A percentile compares a stretch with the other conserved stretches of the same genome.
phyloP scores from a whole-genome alignment of 257 asterid species.

The Lithospermum erythrorhizon region DNA sequence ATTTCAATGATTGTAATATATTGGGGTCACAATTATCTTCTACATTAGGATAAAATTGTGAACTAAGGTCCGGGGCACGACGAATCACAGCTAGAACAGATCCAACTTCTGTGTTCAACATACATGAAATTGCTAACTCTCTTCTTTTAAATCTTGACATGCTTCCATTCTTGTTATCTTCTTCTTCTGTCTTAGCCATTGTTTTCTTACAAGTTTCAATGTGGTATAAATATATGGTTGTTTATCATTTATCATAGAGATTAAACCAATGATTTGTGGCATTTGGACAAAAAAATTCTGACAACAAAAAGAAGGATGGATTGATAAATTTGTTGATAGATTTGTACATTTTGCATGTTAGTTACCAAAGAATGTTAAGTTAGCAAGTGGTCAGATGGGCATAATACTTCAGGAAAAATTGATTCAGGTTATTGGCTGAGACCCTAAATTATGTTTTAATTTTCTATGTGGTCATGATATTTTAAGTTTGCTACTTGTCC shows the following conservation, averaged over 20 bases:
- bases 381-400: conserved; percentile 14
- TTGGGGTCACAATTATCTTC: conserved; percentile 47
- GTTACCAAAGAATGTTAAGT: not conserved
- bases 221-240: not conserved
- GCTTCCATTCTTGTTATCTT: conserved; percentile 15
- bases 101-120: conserved; percentile 83
- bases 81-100: conserved; percentile 81
- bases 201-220: not conserved
- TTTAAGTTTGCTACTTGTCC: no score
- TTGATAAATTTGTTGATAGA: not conserved
- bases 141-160: conserved; percentile 36
- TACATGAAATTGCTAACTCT: conserved; percentile 79
- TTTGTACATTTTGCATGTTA: not conserved
- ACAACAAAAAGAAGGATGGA: not conserved
- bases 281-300: not conserved
- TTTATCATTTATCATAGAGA: not conserved
- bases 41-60: conserved; percentile 38
- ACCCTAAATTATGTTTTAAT: no score
- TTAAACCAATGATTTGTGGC: not conserved
- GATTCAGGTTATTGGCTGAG: no score
- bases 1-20: conserved; percentile 48
- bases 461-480: no score
- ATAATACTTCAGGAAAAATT: conserved; percentile 25
- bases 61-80: conserved; percentile 37
- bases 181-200: conserved; percentile 36